phyloP scores from a whole-genome alignment of 2,329 filamentous ascomycete species.

The Teratosphaeria zuluensis region DNA sequence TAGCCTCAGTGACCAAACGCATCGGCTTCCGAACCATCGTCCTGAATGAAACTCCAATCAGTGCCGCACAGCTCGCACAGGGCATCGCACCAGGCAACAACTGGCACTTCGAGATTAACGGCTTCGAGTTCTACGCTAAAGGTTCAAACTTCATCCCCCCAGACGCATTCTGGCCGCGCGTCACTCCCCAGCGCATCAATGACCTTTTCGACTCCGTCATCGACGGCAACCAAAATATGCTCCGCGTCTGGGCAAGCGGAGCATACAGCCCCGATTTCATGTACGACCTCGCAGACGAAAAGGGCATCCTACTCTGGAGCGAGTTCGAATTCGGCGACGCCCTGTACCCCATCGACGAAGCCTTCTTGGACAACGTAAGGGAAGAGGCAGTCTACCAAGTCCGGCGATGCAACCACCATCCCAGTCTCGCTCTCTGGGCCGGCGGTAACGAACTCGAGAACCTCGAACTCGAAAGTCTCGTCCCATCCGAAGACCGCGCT shows the following conservation, averaged over 20 bases:
- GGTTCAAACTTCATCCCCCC: slow-evolving; percentile 56
- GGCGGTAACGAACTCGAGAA: slow-evolving; percentile 51
- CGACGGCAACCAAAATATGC: slow-evolving; percentile 54
- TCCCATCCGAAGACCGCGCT: slow-evolving; percentile 36
- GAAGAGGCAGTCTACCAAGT: slow-evolving; percentile 52
- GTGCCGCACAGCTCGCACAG: slow-evolving; percentile 41
- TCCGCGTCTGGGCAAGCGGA: slow-evolving; percentile 35
- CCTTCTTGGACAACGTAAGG: slow-evolving; percentile 47
- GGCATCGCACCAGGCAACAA: slow-evolving; percentile 49
- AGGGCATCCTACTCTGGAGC: slow-evolving; percentile 52
- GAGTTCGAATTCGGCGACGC: slow-evolving; percentile 55
- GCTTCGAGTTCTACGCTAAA: slow-evolving; percentile 54
- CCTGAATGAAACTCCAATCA: slow-evolving; percentile 46
- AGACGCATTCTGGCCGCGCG: slow-evolving; percentile 53
- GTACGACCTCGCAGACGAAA: slow-evolving; percentile 53
- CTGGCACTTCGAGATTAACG: slow-evolving; percentile 59
- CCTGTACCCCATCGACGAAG: slow-evolving; percentile 46
- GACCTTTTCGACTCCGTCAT: slow-evolving; percentile 47
- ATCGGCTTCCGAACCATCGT: slow-evolving; percentile 55
- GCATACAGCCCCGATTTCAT: slow-evolving; percentile 53
- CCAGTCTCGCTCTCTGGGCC: slow-evolving; percentile 28
- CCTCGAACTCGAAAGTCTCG: slow-evolving; percentile 36
- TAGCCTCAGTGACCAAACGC: slow-evolving; percentile 42
- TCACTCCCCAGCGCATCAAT: slow-evolving; percentile 43
- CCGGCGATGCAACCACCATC: slow-evolving; percentile 52